Percentiles rank a stretch among this genome's conserved stretches.
Conservation (phyloP, 768 basidiomycete species). For the Trichaptum fuscoviolaceum region DNA sequence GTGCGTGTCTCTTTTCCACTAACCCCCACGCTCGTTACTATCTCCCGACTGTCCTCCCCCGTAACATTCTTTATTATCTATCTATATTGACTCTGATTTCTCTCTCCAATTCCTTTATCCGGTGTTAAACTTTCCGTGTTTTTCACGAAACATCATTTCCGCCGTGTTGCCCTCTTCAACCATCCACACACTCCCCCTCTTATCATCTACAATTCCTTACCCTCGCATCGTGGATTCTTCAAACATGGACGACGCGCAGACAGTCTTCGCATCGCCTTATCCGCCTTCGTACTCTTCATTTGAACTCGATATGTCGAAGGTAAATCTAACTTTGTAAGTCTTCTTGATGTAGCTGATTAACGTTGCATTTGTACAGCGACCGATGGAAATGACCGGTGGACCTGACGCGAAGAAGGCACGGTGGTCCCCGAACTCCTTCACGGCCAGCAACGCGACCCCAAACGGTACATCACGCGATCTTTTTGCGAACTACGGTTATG, state of each 20-base stretch:
- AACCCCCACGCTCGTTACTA: constrained; percentile 14
- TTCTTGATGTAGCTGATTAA: constrained; percentile 7
- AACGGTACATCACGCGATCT: constrained; percentile 46
- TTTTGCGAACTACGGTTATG: constrained; percentile 86
- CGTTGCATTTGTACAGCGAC: constrained; percentile 46
- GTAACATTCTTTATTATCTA: constrained; percentile 5
- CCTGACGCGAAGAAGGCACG: constrained; percentile 88
- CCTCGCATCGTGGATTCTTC: constrained; percentile 17
- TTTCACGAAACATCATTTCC: constrained; percentile 7
- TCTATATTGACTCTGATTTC: constrained; percentile 10
- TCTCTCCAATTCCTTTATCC: constrained; percentile 6
- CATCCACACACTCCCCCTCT: constrained; percentile 31
- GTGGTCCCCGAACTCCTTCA: constrained; percentile 69
- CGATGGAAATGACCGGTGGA: constrained; percentile 78
- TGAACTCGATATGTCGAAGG: constrained; percentile 94
- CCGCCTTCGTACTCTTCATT: constrained; percentile 52
- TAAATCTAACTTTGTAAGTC: constrained; percentile 24
- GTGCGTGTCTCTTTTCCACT: constrained; percentile 15
- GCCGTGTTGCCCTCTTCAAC: constrained; percentile 28
- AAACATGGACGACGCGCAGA: constrained; percentile 70
- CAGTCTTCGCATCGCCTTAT: constrained; percentile 66
- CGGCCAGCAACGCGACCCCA: constrained; percentile 25
- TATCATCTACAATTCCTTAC: constrained; percentile 2
- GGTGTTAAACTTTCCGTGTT: constrained; percentile 8
- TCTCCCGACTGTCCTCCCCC: constrained; percentile 5